Evolutionary conservation across 2,329 filamentous ascomycete genomes (phyloP).

Genomic region (Pseudogymnoascus sp.): DNA sequence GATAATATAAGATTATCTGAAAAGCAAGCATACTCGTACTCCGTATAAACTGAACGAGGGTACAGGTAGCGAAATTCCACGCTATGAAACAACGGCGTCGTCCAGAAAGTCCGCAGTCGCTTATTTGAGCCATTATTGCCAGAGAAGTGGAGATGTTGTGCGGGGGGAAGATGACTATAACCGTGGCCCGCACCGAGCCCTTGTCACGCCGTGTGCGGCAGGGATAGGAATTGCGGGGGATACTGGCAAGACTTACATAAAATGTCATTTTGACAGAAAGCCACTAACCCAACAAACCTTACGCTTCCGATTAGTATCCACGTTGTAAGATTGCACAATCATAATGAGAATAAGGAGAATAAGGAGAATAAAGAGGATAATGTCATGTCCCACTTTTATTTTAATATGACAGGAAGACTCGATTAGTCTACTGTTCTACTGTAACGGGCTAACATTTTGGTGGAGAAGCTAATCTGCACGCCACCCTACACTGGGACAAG

Average conservation of each 20-base stretch:
- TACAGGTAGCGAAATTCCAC: neutral
- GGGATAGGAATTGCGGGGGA: neutral
- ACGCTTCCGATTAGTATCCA: neutral
- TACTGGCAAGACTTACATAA: neutral
- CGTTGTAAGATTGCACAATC: conserved; percentile 18
- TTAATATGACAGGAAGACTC: neutral
- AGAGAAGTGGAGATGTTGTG: neutral
- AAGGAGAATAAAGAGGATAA: conserved; percentile 15
- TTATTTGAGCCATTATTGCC: neutral
- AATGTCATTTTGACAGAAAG: neutral
- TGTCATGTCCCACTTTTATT: neutral
- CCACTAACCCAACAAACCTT: neutral
- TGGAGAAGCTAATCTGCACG: neutral
- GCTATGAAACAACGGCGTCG: neutral
- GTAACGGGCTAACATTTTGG: neutral
- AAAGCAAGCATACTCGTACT: neutral
- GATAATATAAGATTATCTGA: neutral
- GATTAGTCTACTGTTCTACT: neutral
- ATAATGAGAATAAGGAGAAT: conserved; percentile 12
- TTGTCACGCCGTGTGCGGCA: neutral
- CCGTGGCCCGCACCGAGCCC: neutral
- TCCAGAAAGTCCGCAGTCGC: neutral
- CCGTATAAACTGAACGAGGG: neutral
- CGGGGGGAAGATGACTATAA: neutral
- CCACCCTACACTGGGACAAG: neutral